Conservation (phyloP, 2,329 filamentous ascomycete species). For the Penicillium sp. region DNA sequence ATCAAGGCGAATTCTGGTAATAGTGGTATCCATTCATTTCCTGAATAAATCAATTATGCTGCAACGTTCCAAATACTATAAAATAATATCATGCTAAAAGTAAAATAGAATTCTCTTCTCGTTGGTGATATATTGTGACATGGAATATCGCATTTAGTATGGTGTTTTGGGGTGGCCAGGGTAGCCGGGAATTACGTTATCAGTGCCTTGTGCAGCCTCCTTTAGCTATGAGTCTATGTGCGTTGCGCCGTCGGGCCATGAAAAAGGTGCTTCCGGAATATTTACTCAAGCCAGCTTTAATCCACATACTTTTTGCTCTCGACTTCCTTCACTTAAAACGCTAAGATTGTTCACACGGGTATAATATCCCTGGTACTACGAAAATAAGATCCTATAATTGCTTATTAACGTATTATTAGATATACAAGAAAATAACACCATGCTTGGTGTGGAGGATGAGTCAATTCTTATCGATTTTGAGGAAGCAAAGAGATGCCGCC, state of each 20-base stretch:
- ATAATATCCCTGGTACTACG: neutral
- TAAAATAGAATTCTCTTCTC: no score
- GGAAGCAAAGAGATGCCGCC: conserved; percentile 29
- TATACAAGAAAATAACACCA: conserved; percentile 38
- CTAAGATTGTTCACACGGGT: conserved; percentile 36
- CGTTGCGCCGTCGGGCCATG: conserved; percentile 20
- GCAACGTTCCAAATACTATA: no score
- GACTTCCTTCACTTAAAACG: conserved; percentile 39
- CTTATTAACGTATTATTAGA: conserved; percentile 26
- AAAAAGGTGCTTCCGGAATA: conserved; percentile 27
- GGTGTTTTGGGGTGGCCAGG: no score
- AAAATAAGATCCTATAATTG: neutral
- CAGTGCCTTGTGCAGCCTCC: conserved; percentile 35
- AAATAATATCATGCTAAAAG: no score
- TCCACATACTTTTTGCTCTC: conserved; percentile 33
- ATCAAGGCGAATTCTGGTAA: no score
- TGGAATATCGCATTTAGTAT: no score
- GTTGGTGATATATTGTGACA: no score
- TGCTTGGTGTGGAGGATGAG: conserved; percentile 35
- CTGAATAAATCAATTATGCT: no score
- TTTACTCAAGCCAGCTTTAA: conserved; percentile 31
- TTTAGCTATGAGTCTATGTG: conserved; percentile 32
- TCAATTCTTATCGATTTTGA: conserved; percentile 36
- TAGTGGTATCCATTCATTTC: no score
- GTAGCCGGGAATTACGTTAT: no score